Conservation (phyloP, 2,329 filamentous ascomycete genomes). For the Stachybotrys chartarum region DNA sequence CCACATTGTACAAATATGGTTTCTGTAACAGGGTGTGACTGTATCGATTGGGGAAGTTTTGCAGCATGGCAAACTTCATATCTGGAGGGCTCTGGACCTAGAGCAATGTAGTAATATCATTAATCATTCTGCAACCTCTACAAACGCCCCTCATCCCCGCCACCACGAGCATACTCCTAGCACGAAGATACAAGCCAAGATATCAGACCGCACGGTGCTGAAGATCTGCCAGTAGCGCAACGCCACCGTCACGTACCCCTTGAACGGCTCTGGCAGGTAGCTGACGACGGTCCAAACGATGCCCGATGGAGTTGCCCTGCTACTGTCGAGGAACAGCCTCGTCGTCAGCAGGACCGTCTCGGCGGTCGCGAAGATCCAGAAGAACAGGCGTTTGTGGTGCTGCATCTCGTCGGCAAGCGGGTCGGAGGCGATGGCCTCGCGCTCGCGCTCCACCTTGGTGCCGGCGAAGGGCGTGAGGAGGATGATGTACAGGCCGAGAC, state of each 20-base stretch:
- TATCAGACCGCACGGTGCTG: constrained; percentile 62
- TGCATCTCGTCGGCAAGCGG: constrained; percentile 19
- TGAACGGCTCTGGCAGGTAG: constrained; percentile 59
- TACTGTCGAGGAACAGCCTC: constrained; percentile 63
- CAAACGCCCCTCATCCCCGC: constrained; percentile 10
- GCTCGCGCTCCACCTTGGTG: constrained; percentile 52
- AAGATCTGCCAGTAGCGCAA: constrained; percentile 66
- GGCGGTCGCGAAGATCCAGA: constrained; percentile 74
- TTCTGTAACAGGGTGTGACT: too few species aligned
- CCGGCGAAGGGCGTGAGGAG: constrained; percentile 63
- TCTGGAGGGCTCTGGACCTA: too few species aligned
- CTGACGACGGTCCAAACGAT: constrained; percentile 56
- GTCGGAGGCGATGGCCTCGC: constrained; percentile 19
- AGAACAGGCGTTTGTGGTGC: constrained; percentile 42
- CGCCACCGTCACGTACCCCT: constrained; percentile 52
- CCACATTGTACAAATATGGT: neutral
- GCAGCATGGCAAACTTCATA: too few species aligned
- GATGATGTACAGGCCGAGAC: constrained; percentile 63
- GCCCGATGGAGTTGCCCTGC: constrained; percentile 48
- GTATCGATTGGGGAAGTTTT: too few species aligned
- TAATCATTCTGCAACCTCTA: neutral
- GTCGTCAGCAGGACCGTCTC: constrained; percentile 67
- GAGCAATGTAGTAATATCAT: too few species aligned
- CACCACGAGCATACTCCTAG: constrained; percentile 51
- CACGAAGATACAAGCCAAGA: constrained; percentile 72